Conservation (phyloP, 2,329 filamentous ascomycete genomes). For the Xylaria digitata region DNA sequence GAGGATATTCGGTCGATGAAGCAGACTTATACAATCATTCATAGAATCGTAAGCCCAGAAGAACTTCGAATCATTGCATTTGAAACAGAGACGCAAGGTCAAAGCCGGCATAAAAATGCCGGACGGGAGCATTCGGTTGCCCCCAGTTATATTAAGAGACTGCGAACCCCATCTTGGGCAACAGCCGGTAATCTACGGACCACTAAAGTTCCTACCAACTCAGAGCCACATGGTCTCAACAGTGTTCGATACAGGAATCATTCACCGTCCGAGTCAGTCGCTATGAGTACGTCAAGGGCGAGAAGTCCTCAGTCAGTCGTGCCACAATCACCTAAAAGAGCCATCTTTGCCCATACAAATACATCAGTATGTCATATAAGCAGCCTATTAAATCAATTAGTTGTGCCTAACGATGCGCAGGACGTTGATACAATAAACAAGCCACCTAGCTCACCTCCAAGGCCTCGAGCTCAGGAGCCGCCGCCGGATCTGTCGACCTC, state of each 20-base stretch:
- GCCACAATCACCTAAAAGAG: neutral
- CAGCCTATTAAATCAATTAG: neutral
- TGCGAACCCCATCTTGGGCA: neutral
- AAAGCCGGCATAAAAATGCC: neutral
- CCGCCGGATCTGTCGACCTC: neutral
- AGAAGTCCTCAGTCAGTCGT: neutral
- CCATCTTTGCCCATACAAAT: neutral
- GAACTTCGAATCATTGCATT: conserved; percentile 17
- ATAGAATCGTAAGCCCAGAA: conserved; percentile 15
- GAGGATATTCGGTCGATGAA: conserved; percentile 4
- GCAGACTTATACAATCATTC: conserved; percentile 21
- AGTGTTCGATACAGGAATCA: neutral
- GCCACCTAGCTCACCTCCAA: neutral
- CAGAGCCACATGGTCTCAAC: neutral
- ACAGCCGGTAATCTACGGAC: neutral
- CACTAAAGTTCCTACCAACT: neutral
- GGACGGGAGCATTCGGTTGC: neutral
- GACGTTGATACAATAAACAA: neutral
- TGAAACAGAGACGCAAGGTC: neutral
- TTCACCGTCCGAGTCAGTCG: neutral
- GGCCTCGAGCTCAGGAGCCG: neutral
- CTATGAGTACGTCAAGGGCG: neutral
- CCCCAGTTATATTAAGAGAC: neutral
- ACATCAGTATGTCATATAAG: neutral
- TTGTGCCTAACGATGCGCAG: neutral